Evolutionary conservation across 2,329 filamentous ascomycete species (phyloP), one percentile per base, ranked within the genome.

Genomic region (Aspergillus fumigatus): DNA sequence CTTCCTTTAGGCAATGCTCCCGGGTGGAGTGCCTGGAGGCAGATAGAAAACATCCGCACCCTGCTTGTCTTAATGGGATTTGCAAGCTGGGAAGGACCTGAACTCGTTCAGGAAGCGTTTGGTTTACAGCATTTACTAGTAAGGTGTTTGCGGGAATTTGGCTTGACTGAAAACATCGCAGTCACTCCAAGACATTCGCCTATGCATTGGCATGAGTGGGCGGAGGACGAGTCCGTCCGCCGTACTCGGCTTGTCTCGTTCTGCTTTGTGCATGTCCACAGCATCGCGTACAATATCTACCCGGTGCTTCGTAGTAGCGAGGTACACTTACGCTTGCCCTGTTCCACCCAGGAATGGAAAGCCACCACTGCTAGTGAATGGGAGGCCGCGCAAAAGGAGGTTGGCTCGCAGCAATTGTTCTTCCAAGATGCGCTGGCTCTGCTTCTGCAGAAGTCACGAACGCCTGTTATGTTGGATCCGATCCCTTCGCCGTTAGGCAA

Each of bases 401-500:
- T 62, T 40, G 62, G 62, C 23, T 59, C 65, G 49, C 64, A 68
- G 41, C 69, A 73, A 32, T 54, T 72, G 10, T 69, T 68, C 14
- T 74, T 74, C 52, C 70, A 73, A 41, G 69, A 71, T 48, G 70
- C 72, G 3, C 59, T 74, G 52, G 61, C 66, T 19, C 58, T 71
- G 29, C 58, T 72, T 14, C 59, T 72, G n/a, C 69, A 70, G 50
- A 67, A 66, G 40, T 65, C 68, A 21, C 66, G 63, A 43, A 63
- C 60, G 14, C 54, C 62, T 17, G 56, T 69, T 50, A 59, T 69
- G 41, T 56, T 73, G n/a, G 62, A 67, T 32, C 68, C 68, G 3
- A 71, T 71, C 26, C 69, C 70, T 8, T 61, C 72, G 7, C 84
- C 84, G 0, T 72, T 88, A 6, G 88, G 87, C 0, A 88, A 88